Percentiles rank a stretch among this genome's conserved stretches.
Conservation (phyloP, 169 alveolate species). For the Cryptosporidium meleagridis region DNA sequence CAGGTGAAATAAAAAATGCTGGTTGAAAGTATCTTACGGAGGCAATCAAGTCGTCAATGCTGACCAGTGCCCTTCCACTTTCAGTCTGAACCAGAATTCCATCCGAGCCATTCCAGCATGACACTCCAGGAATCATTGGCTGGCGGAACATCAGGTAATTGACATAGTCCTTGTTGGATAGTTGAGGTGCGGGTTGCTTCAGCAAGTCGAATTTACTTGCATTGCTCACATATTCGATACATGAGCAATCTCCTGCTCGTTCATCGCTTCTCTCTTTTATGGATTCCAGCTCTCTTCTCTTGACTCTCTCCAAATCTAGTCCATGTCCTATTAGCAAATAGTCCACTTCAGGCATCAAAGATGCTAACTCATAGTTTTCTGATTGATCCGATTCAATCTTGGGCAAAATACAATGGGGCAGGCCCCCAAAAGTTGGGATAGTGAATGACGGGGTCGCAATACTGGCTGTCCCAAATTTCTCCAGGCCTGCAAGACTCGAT, state of each 20-base stretch:
- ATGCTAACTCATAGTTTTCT: conserved; percentile 9
- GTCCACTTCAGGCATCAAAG: conserved; percentile 36
- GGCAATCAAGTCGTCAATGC: conserved; percentile 22
- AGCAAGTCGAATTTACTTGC: conserved; percentile 15
- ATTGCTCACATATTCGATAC: neutral
- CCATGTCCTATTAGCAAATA: conserved; percentile 33
- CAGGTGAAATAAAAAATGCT: conserved; percentile 54
- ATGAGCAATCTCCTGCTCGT: neutral
- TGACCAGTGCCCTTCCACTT: conserved; percentile 16
- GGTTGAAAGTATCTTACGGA: conserved; percentile 24
- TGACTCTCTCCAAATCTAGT: conserved; percentile 13
- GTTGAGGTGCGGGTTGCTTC: conserved; percentile 41
- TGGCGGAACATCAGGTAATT: conserved; percentile 57
- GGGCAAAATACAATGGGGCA: conserved; percentile 52
- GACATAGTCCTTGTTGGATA: conserved; percentile 34
- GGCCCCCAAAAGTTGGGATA: conserved; percentile 56
- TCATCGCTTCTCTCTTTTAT: neutral
- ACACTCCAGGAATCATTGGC: conserved; percentile 16
- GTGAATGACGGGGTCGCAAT: conserved; percentile 55
- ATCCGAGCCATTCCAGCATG: conserved; percentile 53
- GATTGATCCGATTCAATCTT: neutral
- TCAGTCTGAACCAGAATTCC: conserved; percentile 34
- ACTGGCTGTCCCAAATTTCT: neutral
- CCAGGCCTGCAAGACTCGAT: neutral
- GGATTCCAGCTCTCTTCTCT: neutral